Evolutionary conservation across 2,329 filamentous ascomycete genomes (phyloP), one percentile per base, ranked within the genome.

Genomic region (Colletotrichum graminicola): DNA sequence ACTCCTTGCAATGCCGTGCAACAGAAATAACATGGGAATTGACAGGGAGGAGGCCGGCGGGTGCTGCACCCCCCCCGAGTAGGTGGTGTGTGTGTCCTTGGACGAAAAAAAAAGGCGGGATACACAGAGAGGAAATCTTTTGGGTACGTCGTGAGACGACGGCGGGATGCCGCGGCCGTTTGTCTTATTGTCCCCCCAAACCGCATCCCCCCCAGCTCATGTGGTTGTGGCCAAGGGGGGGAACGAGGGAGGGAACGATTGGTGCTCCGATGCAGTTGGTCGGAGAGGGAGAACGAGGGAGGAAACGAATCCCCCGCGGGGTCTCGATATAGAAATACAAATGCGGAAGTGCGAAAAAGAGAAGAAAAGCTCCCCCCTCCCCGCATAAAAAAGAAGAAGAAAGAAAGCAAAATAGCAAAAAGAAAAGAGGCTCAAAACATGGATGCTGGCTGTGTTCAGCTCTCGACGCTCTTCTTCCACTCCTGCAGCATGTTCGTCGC

Each of bases 401-500:
- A 21, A 32, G 3, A 32, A 4, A 10, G n/a, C n/a, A n/a, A 34
- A 3, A 7, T 7, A 26, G n/a, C 29, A 23, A 47, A 23, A 47
- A 21, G n/a, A 18, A 18, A 45, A n/a, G 43, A 47, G 45, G 21
- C 45, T 47, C 45, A 12, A 23, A 23, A 47, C 45, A 47, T 47
- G 36, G 45, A 12, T 6, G 23, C 43, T 5, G 32, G 14, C 34
- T n/a, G 29, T 39, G 11, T 47, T 68, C 65, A 64, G 39, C 60
- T 54, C 57, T 63, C 59, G n/a, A 49, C 29, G 16, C 55, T 29
- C 51, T 63, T 71, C 43, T 57, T 62, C 68, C 68, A 65, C 3
- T 67, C 51, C 66, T 75, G 70, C 73, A 84, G 71, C 56, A 79
- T 68, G 2, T 76, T 75, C 0, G 87, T 88, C 39, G 94, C 94